phyloP scores from a whole-genome alignment of 805 yeast genomes.

The Candida ficus region DNA sequence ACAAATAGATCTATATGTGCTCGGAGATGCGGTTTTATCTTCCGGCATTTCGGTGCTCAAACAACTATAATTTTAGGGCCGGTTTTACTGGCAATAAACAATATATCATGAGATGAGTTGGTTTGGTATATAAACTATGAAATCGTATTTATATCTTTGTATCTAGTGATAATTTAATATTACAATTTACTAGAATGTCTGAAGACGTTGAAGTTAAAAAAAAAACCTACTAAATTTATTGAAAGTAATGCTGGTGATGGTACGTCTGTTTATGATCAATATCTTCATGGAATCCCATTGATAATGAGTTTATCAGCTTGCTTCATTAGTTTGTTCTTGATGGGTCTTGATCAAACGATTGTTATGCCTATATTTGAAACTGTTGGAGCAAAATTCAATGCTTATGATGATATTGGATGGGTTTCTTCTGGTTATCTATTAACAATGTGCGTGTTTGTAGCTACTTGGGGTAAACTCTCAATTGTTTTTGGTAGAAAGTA shows the following conservation, averaged over 20 bases:
- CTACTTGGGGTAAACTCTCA: conserved; percentile 51
- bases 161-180: no score
- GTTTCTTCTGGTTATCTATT: conserved; percentile 47
- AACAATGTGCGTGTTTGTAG: conserved; percentile 46
- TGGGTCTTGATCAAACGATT: conserved; percentile 55
- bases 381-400: conserved; percentile 44
- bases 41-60: no score
- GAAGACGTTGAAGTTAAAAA: no score
- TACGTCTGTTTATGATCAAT: conserved; percentile 18
- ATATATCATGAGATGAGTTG: no score
- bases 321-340: conserved; percentile 23
- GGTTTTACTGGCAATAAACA: no score
- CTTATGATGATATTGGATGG: conserved; percentile 53
- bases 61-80: no score
- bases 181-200: no score
- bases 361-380: conserved; percentile 43
- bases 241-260: conserved; percentile 24
- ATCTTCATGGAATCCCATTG: conserved; percentile 6
- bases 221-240: conserved; percentile 4
- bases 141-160: no score
- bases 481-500: conserved; percentile 45
- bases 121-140: no score
- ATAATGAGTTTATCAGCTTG: conserved; percentile 15
- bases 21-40: no score
- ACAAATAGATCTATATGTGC: no score